These are phyloP conservation scores for Juglanconis sp. DNA, from an alignment of 2,329 filamentous ascomycete species.

Conservation along the genomic window DNA sequence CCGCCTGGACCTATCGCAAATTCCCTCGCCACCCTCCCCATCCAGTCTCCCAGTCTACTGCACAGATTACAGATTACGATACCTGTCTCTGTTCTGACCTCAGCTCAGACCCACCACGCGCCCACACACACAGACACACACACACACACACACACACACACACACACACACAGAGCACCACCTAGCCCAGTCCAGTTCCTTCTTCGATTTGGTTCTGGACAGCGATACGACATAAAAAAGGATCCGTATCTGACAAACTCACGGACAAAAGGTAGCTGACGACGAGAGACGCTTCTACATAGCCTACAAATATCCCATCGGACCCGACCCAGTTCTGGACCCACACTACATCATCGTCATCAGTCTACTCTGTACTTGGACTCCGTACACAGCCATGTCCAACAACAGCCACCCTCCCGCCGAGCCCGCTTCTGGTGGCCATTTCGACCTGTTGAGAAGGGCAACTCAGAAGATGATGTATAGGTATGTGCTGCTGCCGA, in stretches of 20 bases:
- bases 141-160: background rate
- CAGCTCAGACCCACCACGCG: background rate
- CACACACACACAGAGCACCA: background rate
- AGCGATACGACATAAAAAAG: background rate
- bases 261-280: background rate
- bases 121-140: background rate
- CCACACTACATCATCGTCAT: background rate
- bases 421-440: constrained; percentile 38
- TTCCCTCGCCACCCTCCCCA: constrained; percentile 1
- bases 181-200: background rate
- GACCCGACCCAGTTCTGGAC: background rate
- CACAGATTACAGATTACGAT: constrained; percentile 3
- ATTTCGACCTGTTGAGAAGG: constrained; percentile 56
- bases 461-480: constrained; percentile 63
- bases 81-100: constrained; percentile 5
- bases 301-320: background rate
- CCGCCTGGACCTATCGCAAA: background rate
- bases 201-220: background rate
- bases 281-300: background rate
- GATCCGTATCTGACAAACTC: background rate
- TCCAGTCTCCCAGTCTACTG: background rate
- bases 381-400: constrained; percentile 37
- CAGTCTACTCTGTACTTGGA: background rate
- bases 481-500: constrained; percentile 44
- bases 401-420: constrained; percentile 35